Percentiles rank a stretch among this genome's conserved stretches.
Evolutionary conservation across 2,329 filamentous ascomycete species (phyloP).

Genomic region (Scleromitrula shiraiana): DNA sequence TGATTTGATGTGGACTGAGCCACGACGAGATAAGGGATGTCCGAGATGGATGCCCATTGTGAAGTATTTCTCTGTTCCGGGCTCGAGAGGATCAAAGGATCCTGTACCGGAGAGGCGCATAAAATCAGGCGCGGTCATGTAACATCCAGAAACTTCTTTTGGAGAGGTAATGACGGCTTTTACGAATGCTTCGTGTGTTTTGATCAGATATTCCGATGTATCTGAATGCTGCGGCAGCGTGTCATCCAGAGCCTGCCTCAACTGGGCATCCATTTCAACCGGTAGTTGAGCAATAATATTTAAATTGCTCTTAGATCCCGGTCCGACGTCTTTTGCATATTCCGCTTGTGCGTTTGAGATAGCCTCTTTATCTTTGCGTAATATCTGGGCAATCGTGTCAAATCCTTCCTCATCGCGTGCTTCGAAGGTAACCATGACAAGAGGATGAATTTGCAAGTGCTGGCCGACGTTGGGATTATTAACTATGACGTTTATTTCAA

Average conservation of each 20-base stretch:
- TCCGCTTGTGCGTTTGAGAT: neutral
- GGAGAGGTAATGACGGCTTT: neutral
- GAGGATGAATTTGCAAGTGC: constrained; percentile 30
- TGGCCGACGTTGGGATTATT: constrained; percentile 21
- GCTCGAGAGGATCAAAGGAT: neutral
- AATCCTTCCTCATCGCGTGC: neutral
- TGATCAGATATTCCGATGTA: neutral
- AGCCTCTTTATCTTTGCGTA: neutral
- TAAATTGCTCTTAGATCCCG: neutral
- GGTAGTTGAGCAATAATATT: neutral
- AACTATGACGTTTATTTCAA: constrained; percentile 15
- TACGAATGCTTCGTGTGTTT: neutral
- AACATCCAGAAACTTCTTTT: neutral
- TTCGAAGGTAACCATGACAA: constrained; percentile 7
- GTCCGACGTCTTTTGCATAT: neutral
- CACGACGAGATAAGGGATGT: constrained; percentile 35
- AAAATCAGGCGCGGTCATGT: constrained; percentile 28
- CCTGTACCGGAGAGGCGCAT: neutral
- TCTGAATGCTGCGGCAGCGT: neutral
- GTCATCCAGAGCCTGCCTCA: neutral
- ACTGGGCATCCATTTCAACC: neutral
- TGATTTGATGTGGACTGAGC: constrained; percentile 35
- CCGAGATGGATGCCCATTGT: constrained; percentile 31
- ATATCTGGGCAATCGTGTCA: neutral
- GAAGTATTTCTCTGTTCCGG: constrained; percentile 8